Evolutionary conservation across 2,329 filamentous ascomycete genomes (phyloP).

Genomic region (Alternaria alternata): DNA sequence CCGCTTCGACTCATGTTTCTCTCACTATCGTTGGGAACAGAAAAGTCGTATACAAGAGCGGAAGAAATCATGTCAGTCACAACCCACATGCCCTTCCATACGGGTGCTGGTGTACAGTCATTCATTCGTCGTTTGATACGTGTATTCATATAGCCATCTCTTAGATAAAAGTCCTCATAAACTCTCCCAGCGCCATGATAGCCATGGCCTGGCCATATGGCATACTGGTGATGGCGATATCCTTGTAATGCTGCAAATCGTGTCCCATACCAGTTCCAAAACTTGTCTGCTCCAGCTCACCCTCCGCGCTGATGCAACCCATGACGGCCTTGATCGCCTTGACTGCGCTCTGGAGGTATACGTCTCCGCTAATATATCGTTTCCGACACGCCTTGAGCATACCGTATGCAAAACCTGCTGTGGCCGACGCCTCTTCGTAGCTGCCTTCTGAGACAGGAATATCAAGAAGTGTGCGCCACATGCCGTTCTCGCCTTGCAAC

Average conservation of each 20-base stretch:
- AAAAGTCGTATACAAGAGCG: neutral
- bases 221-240: slow-evolving; percentile 80
- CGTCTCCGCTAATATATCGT: slow-evolving; percentile 68
- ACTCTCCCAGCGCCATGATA: slow-evolving; percentile 81
- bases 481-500: slow-evolving; percentile 68
- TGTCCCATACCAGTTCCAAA: slow-evolving; percentile 83
- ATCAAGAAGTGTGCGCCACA: slow-evolving; percentile 80
- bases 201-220: slow-evolving; percentile 87
- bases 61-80: neutral
- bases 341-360: slow-evolving; percentile 68
- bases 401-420: slow-evolving; percentile 81
- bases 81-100: neutral
- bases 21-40: slow-evolving; percentile 12
- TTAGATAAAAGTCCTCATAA: slow-evolving; percentile 67
- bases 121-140: neutral
- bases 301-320: slow-evolving; percentile 69
- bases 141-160: neutral
- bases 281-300: slow-evolving; percentile 76
- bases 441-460: slow-evolving; percentile 71
- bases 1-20: neutral
- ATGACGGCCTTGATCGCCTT: slow-evolving; percentile 74
- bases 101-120: neutral
- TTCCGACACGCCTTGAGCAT: slow-evolving; percentile 77
- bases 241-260: slow-evolving; percentile 76
- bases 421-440: slow-evolving; percentile 79